Evolutionary conservation across 2,329 filamentous ascomycete species (phyloP).

Genomic region (Ophiobolus disseminans): DNA sequence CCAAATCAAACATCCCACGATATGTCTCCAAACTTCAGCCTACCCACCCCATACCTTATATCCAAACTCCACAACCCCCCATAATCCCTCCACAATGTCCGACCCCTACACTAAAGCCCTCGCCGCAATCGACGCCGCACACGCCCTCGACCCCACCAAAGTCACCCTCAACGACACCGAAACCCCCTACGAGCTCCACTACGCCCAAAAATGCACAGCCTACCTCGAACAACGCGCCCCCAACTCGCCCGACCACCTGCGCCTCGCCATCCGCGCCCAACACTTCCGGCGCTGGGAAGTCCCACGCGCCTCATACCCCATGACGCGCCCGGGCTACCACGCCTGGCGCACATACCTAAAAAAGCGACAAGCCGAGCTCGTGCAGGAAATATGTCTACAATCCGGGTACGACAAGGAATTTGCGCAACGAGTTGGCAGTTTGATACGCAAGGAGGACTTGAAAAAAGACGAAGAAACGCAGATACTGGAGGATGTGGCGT

Average conservation of each 20-base stretch:
- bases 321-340: constrained; percentile 78
- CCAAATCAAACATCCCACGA: not conserved
- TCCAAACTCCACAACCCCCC: not conserved
- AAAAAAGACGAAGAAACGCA: constrained; percentile 71
- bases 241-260: constrained; percentile 69
- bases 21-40: not conserved
- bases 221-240: constrained; percentile 71
- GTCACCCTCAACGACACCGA: constrained; percentile 52
- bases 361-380: constrained; percentile 73
- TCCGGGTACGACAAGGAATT: constrained; percentile 61
- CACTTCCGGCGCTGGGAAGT: constrained; percentile 89
- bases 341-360: constrained; percentile 78
- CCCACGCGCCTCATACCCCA: constrained; percentile 74
- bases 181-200: constrained; percentile 80
- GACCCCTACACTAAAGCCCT: constrained; percentile 59
- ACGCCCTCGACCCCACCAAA: constrained; percentile 70
- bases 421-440: constrained; percentile 67
- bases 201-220: constrained; percentile 78
- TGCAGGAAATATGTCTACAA: constrained; percentile 60
- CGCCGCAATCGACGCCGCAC: constrained; percentile 74
- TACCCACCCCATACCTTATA: not conserved
- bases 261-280: constrained; percentile 81
- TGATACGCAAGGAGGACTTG: constrained; percentile 81
- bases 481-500: constrained; percentile 83
- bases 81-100: constrained; percentile 12